These are phyloP conservation scores for Secale cereale DNA, from an alignment of 176 grass and related monocot genomes.

Conservation along the genomic window DNA sequence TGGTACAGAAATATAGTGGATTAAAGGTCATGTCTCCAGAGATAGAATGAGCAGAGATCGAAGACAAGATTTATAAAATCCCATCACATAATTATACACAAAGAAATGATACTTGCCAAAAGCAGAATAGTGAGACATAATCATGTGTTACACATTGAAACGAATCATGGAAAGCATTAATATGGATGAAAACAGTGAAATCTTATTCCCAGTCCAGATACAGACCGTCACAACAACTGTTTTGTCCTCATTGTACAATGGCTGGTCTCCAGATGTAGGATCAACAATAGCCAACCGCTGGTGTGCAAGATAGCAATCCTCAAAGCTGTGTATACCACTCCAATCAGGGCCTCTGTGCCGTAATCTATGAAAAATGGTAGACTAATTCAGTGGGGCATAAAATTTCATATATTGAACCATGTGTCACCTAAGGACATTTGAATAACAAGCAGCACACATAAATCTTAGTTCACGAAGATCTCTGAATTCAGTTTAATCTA, in stretches of 20 bases:
- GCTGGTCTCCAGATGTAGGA: constrained; percentile 90
- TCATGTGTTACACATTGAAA: background rate
- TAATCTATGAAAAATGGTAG: constrained; percentile 45
- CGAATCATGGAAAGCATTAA: background rate
- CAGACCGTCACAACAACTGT: constrained; percentile 90
- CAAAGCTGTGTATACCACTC: constrained; percentile 79
- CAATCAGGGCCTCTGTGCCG: constrained; percentile 94
- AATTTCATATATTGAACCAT: background rate
- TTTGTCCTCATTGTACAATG: constrained; percentile 93
- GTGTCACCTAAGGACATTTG: background rate
- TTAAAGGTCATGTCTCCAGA: background rate
- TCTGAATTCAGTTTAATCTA: background rate
- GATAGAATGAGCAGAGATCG: background rate
- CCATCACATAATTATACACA: background rate
- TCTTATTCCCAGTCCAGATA: constrained; percentile 1
- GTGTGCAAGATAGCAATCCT: constrained; percentile 93
- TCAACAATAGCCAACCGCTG: constrained; percentile 91
- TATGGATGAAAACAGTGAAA: background rate
- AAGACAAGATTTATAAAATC: background rate
- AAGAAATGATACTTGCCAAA: constrained; percentile 4
- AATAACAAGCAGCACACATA: background rate
- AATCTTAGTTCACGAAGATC: background rate
- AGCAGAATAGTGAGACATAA: background rate
- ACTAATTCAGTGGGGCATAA: constrained; percentile 23
- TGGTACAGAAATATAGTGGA: background rate